A percentile compares a stretch with the other conserved stretches of the same genome.
These are phyloP conservation scores for Pogostemon cablin DNA, from an alignment of 257 asterid species.

Conservation along the genomic window DNA sequence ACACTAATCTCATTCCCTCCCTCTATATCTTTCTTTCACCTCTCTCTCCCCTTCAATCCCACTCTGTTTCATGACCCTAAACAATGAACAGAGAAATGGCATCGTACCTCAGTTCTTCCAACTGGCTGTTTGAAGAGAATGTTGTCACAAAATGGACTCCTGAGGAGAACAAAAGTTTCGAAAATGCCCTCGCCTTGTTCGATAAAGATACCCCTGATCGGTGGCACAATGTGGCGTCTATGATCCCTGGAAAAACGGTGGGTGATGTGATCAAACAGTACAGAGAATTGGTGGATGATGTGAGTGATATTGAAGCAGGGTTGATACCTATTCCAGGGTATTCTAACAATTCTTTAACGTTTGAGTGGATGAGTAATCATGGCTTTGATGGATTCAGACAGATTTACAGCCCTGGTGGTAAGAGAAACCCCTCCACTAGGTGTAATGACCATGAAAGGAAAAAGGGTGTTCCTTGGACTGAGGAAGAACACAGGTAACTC, in stretches of 20 bases:
- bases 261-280: slow-evolving; percentile 73
- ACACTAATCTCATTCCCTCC: slow-evolving; percentile 37
- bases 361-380: slow-evolving; percentile 55
- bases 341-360: slow-evolving; percentile 47
- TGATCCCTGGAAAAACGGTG: slow-evolving; percentile 79
- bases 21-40: slow-evolving; percentile 3
- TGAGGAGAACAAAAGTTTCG: slow-evolving; percentile 81
- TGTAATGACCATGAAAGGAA: slow-evolving; percentile 71
- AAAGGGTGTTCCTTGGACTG: slow-evolving; percentile 95
- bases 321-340: slow-evolving; percentile 70
- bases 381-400: slow-evolving; percentile 49
- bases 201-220: slow-evolving; percentile 87
- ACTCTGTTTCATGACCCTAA: slow-evolving; percentile 20
- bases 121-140: slow-evolving; percentile 63
- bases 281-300: slow-evolving; percentile 66
- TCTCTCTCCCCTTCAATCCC: neutral
- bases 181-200: slow-evolving; percentile 72
- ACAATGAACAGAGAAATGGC: slow-evolving; percentile 62
- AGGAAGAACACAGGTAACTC: slow-evolving; percentile 86
- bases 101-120: slow-evolving; percentile 37
- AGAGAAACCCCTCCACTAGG: slow-evolving; percentile 46
- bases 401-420: slow-evolving; percentile 46
- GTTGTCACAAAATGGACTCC: slow-evolving; percentile 59
- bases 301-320: slow-evolving; percentile 78
- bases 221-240: slow-evolving; percentile 79